A percentile compares a stretch with the other conserved stretches of the same genome.
Evolutionary conservation across 148 eudicot species (phyloP).

Genomic region (Selenicereus undatus): DNA sequence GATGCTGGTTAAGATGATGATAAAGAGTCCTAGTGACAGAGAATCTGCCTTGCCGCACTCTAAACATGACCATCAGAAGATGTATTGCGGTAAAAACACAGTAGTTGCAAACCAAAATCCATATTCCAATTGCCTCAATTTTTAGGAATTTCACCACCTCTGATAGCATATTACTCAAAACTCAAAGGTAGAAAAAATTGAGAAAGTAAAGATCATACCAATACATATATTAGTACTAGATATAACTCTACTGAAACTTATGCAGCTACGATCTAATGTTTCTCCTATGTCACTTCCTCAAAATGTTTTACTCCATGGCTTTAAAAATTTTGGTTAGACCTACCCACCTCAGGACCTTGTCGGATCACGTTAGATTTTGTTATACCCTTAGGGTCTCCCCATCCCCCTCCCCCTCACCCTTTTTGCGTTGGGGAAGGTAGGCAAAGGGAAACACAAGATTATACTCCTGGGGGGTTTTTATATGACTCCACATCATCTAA

Average conservation of each 20-base stretch:
- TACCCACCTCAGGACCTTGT: neutral
- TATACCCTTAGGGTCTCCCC: neutral
- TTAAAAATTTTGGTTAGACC: neutral
- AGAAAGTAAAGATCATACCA: neutral
- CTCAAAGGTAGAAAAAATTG: neutral
- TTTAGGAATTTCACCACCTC: neutral
- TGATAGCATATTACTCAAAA: neutral
- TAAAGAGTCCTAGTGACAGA: neutral
- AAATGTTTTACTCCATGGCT: neutral
- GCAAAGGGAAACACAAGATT: neutral
- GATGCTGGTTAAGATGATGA: neutral
- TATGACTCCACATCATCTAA: neutral
- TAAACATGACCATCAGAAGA: neutral
- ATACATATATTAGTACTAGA: neutral
- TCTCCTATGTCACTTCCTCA: neutral
- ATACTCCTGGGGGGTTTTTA: neutral
- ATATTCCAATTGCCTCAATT: neutral
- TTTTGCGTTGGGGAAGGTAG: neutral
- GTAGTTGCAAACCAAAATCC: neutral
- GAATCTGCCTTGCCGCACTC: no score
- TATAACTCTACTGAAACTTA: neutral
- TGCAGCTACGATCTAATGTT: neutral
- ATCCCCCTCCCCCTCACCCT: no score
- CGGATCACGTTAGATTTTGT: no score
- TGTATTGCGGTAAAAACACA: neutral